These are phyloP conservation scores for Alternaria brassicae DNA, from an alignment of 2,329 filamentous ascomycete genomes.

Conservation along the genomic window DNA sequence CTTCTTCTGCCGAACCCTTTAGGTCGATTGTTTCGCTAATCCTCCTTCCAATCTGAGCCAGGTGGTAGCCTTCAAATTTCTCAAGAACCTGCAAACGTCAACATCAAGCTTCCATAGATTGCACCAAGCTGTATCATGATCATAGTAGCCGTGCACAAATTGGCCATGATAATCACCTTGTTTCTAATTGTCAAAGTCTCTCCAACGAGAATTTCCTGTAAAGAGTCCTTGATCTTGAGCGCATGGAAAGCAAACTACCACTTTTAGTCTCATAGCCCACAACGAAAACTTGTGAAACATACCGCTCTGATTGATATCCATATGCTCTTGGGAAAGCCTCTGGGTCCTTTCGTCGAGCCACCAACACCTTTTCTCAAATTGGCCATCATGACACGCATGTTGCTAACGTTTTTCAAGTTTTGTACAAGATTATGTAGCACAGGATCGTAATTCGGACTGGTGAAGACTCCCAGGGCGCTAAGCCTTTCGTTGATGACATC, in stretches of 20 bases:
- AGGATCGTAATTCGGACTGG: slow-evolving; percentile 70
- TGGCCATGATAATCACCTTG: slow-evolving; percentile 55
- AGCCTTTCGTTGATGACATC: slow-evolving; percentile 74
- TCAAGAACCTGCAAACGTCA: slow-evolving; percentile 59
- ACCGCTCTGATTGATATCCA: slow-evolving; percentile 74
- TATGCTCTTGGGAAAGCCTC: slow-evolving; percentile 68
- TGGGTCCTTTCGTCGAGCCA: slow-evolving; percentile 56
- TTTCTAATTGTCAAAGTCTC: slow-evolving; percentile 60
- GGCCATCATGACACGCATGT: slow-evolving; percentile 72
- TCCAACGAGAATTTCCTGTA: slow-evolving; percentile 65
- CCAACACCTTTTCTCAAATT: slow-evolving; percentile 82
- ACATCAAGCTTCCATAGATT: background rate
- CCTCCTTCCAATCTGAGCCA: slow-evolving; percentile 72
- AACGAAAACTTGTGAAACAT: slow-evolving; percentile 19
- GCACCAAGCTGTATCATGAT: background rate
- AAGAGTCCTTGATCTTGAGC: slow-evolving; percentile 71
- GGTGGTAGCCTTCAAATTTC: slow-evolving; percentile 63
- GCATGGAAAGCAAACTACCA: slow-evolving; percentile 74
- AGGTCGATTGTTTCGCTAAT: slow-evolving; percentile 80
- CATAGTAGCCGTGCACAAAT: too few species aligned
- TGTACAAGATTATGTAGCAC: slow-evolving; percentile 63
- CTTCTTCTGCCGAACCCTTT: slow-evolving; percentile 72
- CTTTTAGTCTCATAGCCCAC: background rate
- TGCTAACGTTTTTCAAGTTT: slow-evolving; percentile 74
- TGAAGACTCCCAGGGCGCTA: slow-evolving; percentile 69